Percentiles rank a stretch among this genome's conserved stretches.
Evolutionary conservation across 23 red algal genomes (phyloP).

Genomic region (Gracilaria vermiculophylla): DNA sequence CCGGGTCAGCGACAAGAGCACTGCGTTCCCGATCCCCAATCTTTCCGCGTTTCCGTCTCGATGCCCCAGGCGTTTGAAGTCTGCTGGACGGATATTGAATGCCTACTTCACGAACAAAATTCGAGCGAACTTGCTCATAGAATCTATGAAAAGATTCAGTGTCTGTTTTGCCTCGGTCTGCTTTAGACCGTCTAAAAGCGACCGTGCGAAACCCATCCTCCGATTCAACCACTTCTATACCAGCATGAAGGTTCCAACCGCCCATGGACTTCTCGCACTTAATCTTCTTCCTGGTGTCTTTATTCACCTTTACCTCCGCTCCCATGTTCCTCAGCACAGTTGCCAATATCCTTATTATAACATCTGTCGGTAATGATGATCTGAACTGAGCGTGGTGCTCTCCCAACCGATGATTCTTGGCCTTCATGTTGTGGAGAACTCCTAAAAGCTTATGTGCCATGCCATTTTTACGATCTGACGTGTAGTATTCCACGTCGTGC

Average conservation of each 20-base stretch:
- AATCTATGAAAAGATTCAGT: conserved; percentile 47
- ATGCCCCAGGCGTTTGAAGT: background rate
- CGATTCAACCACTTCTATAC: conserved; percentile 33
- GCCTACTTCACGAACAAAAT: conserved; percentile 43
- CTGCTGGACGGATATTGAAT: conserved; percentile 17
- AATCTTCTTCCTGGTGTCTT: conserved; percentile 56
- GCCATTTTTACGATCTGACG: conserved; percentile 19
- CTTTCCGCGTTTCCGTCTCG: conserved; percentile 19
- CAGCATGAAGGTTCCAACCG: conserved; percentile 20
- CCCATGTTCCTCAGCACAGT: conserved; percentile 44
- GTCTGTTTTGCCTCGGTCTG: conserved; percentile 55
- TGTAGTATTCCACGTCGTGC: conserved; percentile 71
- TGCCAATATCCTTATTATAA: conserved; percentile 26
- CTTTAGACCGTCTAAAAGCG: conserved; percentile 36
- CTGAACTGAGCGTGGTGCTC: conserved; percentile 56
- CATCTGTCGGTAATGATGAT: conserved; percentile 14
- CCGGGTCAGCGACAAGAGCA: background rate
- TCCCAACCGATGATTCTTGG: conserved; percentile 52
- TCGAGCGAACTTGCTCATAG: conserved; percentile 21
- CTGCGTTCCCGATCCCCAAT: conserved; percentile 5
- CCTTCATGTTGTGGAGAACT: conserved; percentile 58
- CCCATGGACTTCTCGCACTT: conserved; percentile 15
- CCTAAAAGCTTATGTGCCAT: conserved; percentile 41
- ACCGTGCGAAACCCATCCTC: conserved; percentile 45
- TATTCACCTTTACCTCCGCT: conserved; percentile 41